Percentiles rank a stretch among this genome's conserved stretches.
These are phyloP conservation scores for Dryadomyces quercus-mongolicae DNA, from an alignment of 2,329 filamentous ascomycete genomes.

Conservation along the genomic window DNA sequence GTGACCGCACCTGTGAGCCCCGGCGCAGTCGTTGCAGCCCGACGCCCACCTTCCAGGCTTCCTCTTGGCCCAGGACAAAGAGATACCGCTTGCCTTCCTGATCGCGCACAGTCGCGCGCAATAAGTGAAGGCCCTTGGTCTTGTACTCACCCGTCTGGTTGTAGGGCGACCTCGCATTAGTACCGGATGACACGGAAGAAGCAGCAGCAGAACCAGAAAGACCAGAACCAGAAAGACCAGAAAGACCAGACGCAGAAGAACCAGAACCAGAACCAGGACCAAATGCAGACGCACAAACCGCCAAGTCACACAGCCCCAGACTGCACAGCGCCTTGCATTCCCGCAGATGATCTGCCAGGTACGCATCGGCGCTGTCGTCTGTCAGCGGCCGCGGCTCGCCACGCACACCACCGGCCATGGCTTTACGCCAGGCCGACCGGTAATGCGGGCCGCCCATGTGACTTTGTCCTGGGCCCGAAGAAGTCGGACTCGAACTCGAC, in stretches of 20 bases:
- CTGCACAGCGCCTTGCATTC: constrained; percentile 54
- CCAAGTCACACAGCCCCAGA: constrained; percentile 35
- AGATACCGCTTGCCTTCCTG: constrained; percentile 55
- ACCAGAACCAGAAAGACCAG: constrained; percentile 9
- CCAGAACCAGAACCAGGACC: constrained; percentile 11
- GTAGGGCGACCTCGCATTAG: constrained; percentile 23
- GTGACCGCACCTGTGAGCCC: constrained; percentile 46
- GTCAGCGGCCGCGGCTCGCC: constrained; percentile 39
- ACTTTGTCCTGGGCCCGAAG: neutral
- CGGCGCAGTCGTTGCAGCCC: constrained; percentile 48
- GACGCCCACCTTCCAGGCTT: constrained; percentile 55
- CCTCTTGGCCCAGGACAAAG: constrained; percentile 51
- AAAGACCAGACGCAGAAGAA: constrained; percentile 5
- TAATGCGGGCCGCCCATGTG: constrained; percentile 24
- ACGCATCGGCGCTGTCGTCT: constrained; percentile 55
- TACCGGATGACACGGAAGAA: constrained; percentile 15
- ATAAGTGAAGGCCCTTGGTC: constrained; percentile 44
- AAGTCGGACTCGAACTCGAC: too few relatives aligned
- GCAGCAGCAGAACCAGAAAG: constrained; percentile 12
- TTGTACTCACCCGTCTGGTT: constrained; percentile 38
- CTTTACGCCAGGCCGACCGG: constrained; percentile 32
- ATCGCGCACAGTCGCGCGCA: constrained; percentile 52
- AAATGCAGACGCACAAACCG: constrained; percentile 15
- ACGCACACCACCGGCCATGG: constrained; percentile 29
- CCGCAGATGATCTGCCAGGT: constrained; percentile 48